Percentiles rank a stretch among this genome's conserved stretches.
Conservation (phyloP, 2,329 filamentous ascomycete genomes). For the Aspergillus transmontanensis region DNA sequence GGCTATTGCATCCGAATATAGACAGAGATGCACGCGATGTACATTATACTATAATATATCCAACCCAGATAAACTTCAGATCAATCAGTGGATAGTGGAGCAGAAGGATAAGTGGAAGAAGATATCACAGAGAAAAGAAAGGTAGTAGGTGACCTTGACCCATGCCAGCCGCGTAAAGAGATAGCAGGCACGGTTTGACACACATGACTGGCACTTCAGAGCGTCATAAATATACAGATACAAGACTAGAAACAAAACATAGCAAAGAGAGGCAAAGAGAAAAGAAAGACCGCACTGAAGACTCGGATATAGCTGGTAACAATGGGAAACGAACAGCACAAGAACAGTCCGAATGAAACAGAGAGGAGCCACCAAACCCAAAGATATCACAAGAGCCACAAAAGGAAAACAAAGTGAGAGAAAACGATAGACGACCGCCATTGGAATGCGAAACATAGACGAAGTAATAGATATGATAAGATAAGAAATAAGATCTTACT, state of each 20-base stretch:
- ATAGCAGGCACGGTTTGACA: neutral
- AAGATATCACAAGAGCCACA: neutral
- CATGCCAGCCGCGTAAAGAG: neutral
- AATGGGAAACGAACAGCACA: neutral
- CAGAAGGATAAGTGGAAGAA: neutral
- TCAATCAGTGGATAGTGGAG: neutral
- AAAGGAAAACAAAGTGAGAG: conserved; percentile 7
- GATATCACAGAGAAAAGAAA: conserved; percentile 1
- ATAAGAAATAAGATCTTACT: neutral
- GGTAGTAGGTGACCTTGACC: neutral
- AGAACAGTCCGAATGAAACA: neutral
- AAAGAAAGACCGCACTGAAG: neutral
- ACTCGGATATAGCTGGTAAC: neutral
- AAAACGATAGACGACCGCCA: neutral
- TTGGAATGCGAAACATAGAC: neutral
- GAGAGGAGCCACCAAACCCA: neutral
- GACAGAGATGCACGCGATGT: conserved; percentile 9
- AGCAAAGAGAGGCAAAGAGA: conserved; percentile 2
- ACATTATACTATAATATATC: conserved; percentile 8
- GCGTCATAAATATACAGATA: conserved; percentile 16
- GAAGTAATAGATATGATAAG: neutral
- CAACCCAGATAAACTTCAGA: conserved; percentile 1
- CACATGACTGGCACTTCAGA: neutral
- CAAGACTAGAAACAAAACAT: conserved; percentile 2
- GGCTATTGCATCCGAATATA: conserved; percentile 8